Percentiles rank a stretch among this genome's conserved stretches.
Conservation (phyloP, 768 basidiomycete genomes). For the Lentinula detonsa region DNA sequence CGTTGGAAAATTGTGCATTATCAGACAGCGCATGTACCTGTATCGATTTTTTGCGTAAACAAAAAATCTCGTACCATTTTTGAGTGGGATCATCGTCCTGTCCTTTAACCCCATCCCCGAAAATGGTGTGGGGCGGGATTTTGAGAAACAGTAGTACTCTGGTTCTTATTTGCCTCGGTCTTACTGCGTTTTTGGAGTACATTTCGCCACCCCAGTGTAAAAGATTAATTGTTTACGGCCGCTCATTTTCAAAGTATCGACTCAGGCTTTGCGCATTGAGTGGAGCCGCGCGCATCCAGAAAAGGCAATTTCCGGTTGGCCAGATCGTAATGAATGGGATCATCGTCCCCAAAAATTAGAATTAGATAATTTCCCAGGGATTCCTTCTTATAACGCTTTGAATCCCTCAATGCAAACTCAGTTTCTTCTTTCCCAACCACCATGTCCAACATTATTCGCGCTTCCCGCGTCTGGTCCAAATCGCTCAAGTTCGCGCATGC, state of each 20-base stretch:
- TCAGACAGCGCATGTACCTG: too few species aligned
- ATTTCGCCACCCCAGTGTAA: too few species aligned
- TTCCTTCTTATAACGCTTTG: constrained; percentile 9
- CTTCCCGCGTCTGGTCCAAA: constrained; percentile 18
- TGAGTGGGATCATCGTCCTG: not conserved
- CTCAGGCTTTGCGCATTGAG: too few species aligned
- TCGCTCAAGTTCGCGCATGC: constrained; percentile 17
- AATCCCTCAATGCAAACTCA: not conserved
- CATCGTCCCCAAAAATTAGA: not conserved
- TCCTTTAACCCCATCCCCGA: too few species aligned
- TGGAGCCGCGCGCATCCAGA: not conserved
- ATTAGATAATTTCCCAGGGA: constrained; percentile 7
- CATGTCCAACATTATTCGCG: constrained; percentile 16
- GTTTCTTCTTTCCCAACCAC: constrained; percentile 15
- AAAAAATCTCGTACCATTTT: not conserved
- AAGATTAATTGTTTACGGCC: too few species aligned
- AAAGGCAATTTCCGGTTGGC: not conserved
- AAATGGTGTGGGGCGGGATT: too few species aligned
- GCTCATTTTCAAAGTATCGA: too few species aligned
- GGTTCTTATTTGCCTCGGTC: not conserved
- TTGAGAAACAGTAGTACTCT: too few species aligned
- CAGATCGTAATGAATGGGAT: not conserved
- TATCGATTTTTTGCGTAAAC: not conserved
- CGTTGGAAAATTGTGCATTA: too few species aligned
- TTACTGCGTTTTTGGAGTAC: not conserved